Conservation (phyloP, 2,329 filamentous ascomycete species). For the Clonostachys rhizophaga region DNA sequence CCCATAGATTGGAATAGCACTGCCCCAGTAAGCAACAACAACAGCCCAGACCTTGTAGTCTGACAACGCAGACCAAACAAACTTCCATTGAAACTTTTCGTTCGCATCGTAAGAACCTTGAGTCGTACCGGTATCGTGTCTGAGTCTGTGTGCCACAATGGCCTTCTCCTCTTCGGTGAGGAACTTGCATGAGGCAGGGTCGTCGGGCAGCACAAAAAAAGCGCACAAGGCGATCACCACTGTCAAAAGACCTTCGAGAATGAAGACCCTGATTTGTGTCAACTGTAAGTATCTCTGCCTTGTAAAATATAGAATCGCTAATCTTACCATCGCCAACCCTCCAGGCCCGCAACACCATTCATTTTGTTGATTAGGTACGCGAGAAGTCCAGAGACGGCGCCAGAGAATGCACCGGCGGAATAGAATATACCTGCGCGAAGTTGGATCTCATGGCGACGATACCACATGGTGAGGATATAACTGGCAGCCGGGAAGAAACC, state of each 20-base stretch:
- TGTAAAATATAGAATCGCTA: not conserved
- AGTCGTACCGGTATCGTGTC: not conserved
- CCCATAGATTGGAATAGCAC: slow-evolving; percentile 9
- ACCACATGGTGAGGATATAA: slow-evolving; percentile 2
- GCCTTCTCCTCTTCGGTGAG: not conserved
- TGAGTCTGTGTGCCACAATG: not conserved
- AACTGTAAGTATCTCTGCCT: not conserved
- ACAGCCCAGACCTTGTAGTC: slow-evolving; percentile 35
- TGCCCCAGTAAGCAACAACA: slow-evolving; percentile 28
- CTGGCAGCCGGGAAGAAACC: slow-evolving; percentile 7
- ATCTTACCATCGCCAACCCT: slow-evolving; percentile 12
- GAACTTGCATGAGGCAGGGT: not conserved
- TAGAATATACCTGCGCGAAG: slow-evolving; percentile 18
- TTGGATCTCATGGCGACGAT: slow-evolving; percentile 1
- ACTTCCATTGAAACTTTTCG: slow-evolving; percentile 3
- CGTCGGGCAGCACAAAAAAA: not conserved
- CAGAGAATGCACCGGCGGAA: slow-evolving; percentile 12
- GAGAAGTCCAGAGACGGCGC: slow-evolving; percentile 14
- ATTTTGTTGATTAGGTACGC: slow-evolving; percentile 13
- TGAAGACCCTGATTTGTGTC: slow-evolving; percentile 2
- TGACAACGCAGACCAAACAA: slow-evolving; percentile 15
- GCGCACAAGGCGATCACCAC: not conserved
- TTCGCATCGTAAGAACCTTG: not conserved
- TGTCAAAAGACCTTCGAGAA: slow-evolving; percentile 1
- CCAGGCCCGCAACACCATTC: slow-evolving; percentile 8